A percentile compares a stretch with the other conserved stretches of the same genome.
Evolutionary conservation across 352 stramenopile species (phyloP).

Genomic region (Plasmopara muralis): DNA sequence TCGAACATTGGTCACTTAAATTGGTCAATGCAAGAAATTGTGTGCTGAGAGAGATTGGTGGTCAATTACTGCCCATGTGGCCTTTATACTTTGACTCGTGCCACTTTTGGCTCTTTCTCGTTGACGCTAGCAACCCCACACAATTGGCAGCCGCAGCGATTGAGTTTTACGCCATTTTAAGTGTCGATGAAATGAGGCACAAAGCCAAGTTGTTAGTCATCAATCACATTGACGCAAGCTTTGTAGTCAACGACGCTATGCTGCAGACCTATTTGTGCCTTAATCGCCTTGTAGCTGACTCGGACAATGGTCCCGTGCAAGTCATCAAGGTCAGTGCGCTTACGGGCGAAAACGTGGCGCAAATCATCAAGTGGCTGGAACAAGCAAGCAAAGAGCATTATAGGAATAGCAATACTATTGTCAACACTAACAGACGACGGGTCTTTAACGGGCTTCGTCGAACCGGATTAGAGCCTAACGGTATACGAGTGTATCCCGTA

Average conservation of each 20-base stretch:
- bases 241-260: constrained; percentile 38
- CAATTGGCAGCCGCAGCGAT: constrained; percentile 43
- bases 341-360: constrained; percentile 50
- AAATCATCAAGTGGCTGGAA: constrained; percentile 50
- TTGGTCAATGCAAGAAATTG: constrained; percentile 30
- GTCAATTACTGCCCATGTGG: constrained; percentile 67
- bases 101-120: constrained; percentile 64
- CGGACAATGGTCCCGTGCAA: constrained; percentile 30
- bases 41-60: constrained; percentile 57
- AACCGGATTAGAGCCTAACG: constrained; percentile 7
- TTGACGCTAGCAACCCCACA: constrained; percentile 51
- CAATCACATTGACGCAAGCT: constrained; percentile 58
- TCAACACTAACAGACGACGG: neutral
- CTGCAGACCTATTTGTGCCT: constrained; percentile 50
- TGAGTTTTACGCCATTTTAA: constrained; percentile 61
- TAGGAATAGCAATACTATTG: neutral
- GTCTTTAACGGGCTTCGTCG: constrained; percentile 17
- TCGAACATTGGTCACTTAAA: constrained; percentile 49
- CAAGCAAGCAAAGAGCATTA: constrained; percentile 10
- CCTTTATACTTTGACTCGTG: constrained; percentile 54
- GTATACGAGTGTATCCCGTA: constrained; percentile 30
- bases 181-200: constrained; percentile 38
- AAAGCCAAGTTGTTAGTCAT: constrained; percentile 64
- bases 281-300: constrained; percentile 34
- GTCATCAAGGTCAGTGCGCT: constrained; percentile 55